A percentile compares a stretch with the other conserved stretches of the same genome.
These are phyloP conservation scores for Coniochaeta hoffmannii DNA, from an alignment of 2,329 filamentous ascomycete genomes.

Conservation along the genomic window DNA sequence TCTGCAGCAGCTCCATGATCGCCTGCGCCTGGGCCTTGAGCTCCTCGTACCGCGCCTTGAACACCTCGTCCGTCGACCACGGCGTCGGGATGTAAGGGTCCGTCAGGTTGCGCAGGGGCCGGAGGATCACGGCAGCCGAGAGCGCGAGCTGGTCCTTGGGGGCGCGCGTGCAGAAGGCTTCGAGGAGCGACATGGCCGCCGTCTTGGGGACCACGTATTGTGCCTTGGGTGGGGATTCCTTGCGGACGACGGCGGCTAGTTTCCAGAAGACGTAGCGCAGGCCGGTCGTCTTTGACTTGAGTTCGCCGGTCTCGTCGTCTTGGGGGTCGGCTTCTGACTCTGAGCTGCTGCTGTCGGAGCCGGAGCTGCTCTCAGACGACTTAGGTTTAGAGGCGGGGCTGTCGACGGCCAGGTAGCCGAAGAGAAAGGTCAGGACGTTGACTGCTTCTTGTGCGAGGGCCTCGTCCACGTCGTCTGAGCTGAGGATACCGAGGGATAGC, in stretches of 20 bases:
- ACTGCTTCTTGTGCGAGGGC: conserved; percentile 71
- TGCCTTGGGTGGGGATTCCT: conserved; percentile 59
- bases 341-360: conserved; percentile 23
- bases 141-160: conserved; percentile 48
- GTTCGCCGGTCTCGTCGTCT: conserved; percentile 32
- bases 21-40: conserved; percentile 68
- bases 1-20: conserved; percentile 74
- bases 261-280: conserved; percentile 73
- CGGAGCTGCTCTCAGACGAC: conserved; percentile 24
- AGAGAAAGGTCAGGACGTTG: conserved; percentile 78
- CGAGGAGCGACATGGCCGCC: conserved; percentile 66
- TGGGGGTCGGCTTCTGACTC: conserved; percentile 37
- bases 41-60: conserved; percentile 61
- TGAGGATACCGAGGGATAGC: conserved; percentile 45
- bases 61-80: conserved; percentile 61
- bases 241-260: conserved; percentile 70
- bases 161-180: conserved; percentile 58
- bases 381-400: conserved; percentile 15
- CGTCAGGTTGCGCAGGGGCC: conserved; percentile 71
- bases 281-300: conserved; percentile 26
- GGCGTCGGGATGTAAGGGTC: conserved; percentile 69
- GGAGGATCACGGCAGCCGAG: conserved; percentile 53
- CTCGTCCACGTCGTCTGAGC: conserved; percentile 58
- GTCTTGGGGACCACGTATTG: conserved; percentile 65
- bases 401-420: conserved; percentile 43